A percentile compares a stretch with the other conserved stretches of the same genome.
phyloP scores from a whole-genome alignment of 768 basidiomycete species.

The Pleurotus giganteus region DNA sequence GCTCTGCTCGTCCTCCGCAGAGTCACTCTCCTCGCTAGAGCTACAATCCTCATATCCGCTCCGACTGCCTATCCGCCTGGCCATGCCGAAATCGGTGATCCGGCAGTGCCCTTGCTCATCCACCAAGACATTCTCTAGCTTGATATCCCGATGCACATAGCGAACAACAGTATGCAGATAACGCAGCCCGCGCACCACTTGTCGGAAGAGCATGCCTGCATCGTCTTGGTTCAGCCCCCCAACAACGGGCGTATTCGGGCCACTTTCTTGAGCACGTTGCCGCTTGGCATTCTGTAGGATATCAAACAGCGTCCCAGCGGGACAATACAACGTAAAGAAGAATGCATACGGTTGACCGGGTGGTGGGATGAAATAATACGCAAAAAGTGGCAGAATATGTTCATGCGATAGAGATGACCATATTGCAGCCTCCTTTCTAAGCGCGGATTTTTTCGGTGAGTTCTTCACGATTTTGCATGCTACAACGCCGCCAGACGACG shows the following conservation, averaged over 20 bases:
- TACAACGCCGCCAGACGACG: slow-evolving; percentile 60
- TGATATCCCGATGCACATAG: slow-evolving; percentile 91
- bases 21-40: slow-evolving; percentile 28
- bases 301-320: slow-evolving; percentile 82
- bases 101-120: slow-evolving; percentile 87
- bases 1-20: slow-evolving; percentile 35
- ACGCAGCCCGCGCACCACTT: slow-evolving; percentile 78
- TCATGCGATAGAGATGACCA: slow-evolving; percentile 83
- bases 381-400: slow-evolving; percentile 83
- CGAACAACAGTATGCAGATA: slow-evolving; percentile 78
- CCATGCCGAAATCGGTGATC: slow-evolving; percentile 84
- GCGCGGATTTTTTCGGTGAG: slow-evolving; percentile 40
- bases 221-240: slow-evolving; percentile 52
- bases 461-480: slow-evolving; percentile 85
- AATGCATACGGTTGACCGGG: slow-evolving; percentile 62
- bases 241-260: slow-evolving; percentile 51
- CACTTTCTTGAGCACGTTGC: background rate
- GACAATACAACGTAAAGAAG: slow-evolving; percentile 82
- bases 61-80: slow-evolving; percentile 51
- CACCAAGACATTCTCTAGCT: slow-evolving; percentile 94
- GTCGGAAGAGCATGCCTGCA: slow-evolving; percentile 81
- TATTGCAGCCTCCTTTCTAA: slow-evolving; percentile 67
- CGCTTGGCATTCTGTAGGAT: slow-evolving; percentile 51
- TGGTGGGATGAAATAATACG: slow-evolving; percentile 16
- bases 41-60: background rate